Conservation (phyloP, 805 yeast species). For the Pichia rugopelliculosa region DNA sequence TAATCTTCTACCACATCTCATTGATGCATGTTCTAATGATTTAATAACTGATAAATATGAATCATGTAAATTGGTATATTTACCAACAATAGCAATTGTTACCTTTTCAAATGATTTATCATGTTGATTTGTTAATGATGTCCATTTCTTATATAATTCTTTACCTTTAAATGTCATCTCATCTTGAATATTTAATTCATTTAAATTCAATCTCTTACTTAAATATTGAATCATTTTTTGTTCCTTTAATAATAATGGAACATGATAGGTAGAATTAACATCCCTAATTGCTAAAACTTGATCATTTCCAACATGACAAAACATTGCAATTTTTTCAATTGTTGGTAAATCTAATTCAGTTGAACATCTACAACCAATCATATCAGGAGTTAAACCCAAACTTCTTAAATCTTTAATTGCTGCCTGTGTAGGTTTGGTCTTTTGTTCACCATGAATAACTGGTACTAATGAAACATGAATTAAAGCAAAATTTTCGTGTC, state of each 20-base stretch:
- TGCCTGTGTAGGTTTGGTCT: slow-evolving; percentile 99
- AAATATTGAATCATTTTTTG: slow-evolving; percentile 77
- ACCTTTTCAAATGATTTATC: slow-evolving; percentile 83
- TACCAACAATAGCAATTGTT: slow-evolving; percentile 94
- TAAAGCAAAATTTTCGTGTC: slow-evolving; percentile 85
- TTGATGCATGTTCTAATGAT: slow-evolving; percentile 90
- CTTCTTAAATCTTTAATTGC: slow-evolving; percentile 96
- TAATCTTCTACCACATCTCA: slow-evolving; percentile 78
- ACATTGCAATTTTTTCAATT: slow-evolving; percentile 96
- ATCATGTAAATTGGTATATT: slow-evolving; percentile 92
- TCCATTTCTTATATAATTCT: slow-evolving; percentile 70
- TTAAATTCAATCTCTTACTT: slow-evolving; percentile 57
- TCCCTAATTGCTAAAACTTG: slow-evolving; percentile 97
- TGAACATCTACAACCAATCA: slow-evolving; percentile 96
- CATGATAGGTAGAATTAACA: slow-evolving; percentile 94
- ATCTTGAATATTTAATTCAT: slow-evolving; percentile 36
- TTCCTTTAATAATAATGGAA: slow-evolving; percentile 82
- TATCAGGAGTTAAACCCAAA: slow-evolving; percentile 88
- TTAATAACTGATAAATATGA: slow-evolving; percentile 92
- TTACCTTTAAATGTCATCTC: slow-evolving; percentile 62
- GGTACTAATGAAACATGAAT: slow-evolving; percentile 97
- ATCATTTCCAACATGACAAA: slow-evolving; percentile 97
- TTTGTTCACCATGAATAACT: slow-evolving; percentile 97
- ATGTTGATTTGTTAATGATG: slow-evolving; percentile 63
- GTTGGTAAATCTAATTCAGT: slow-evolving; percentile 74